Evolutionary conservation across 805 yeast species (phyloP).

Genomic region (Debaryomyces tyrocola): DNA sequence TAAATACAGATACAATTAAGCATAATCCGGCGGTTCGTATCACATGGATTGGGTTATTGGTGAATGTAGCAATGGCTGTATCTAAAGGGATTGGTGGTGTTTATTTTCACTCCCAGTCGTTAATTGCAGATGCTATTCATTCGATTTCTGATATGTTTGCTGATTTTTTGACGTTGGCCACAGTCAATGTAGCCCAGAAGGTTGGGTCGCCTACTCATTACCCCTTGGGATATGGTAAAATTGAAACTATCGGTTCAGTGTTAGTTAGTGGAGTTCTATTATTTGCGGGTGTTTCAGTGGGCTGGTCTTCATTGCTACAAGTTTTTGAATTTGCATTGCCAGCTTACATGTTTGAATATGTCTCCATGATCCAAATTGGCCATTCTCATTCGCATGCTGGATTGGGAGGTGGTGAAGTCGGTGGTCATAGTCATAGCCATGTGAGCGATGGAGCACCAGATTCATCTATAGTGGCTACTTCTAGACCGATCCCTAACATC

Average conservation of each 20-base stretch:
- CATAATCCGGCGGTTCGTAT: slow-evolving; percentile 85
- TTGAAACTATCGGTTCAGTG: slow-evolving; percentile 89
- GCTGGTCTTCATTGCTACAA: slow-evolving; percentile 75
- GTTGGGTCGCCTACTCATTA: slow-evolving; percentile 56
- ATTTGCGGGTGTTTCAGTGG: slow-evolving; percentile 87
- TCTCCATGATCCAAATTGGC: slow-evolving; percentile 47
- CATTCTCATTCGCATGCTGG: slow-evolving; percentile 55
- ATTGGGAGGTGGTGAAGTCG: neutral
- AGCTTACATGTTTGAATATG: slow-evolving; percentile 53
- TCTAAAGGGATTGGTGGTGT: slow-evolving; percentile 89
- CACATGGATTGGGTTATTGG: slow-evolving; percentile 86
- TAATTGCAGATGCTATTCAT: slow-evolving; percentile 93
- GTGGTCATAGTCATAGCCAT: slow-evolving; percentile 14
- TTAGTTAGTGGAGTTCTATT: slow-evolving; percentile 82
- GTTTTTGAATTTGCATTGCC: slow-evolving; percentile 70
- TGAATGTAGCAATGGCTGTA: slow-evolving; percentile 81
- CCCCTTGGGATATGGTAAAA: slow-evolving; percentile 90
- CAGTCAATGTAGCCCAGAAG: slow-evolving; percentile 74
- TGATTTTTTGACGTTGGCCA: slow-evolving; percentile 84
- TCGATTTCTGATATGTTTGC: slow-evolving; percentile 88
- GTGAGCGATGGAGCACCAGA: slow-evolving; percentile 25
- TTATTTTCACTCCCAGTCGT: slow-evolving; percentile 90
- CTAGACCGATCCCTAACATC: slow-evolving; percentile 47
- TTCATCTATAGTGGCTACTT: slow-evolving; percentile 14
- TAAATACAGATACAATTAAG: slow-evolving; percentile 23